Evolutionary conservation across 768 basidiomycete genomes (phyloP), one percentile per base, ranked within the genome.

Genomic region (Candolleomyces efflorescens): DNA sequence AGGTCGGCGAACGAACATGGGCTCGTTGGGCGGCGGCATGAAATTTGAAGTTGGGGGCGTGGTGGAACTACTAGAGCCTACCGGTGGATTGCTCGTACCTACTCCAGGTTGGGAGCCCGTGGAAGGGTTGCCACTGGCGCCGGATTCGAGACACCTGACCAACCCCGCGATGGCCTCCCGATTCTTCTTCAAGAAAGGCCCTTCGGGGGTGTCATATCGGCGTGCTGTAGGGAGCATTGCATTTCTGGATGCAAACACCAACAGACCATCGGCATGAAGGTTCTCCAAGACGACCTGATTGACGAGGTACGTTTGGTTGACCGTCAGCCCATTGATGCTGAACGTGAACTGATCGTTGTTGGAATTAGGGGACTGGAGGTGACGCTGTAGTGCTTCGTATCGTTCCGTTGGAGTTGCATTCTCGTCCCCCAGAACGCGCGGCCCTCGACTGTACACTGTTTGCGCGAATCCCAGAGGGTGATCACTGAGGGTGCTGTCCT

Each of bases 401-500:
- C 17, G 49, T 6, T 43, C 41, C 17, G 9, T 20, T 6, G 41
- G 17, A 17, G 10, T 43, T 43, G 41, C 18, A 13, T 51, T 13
- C 36, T 7, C n/a, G 5, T 13, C 36, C 24, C 13, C 15, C 48
- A 15, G 50, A 37, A 12, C 32, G 11, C 32, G 7, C 1, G 17
- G 18, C 10, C 41, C 41, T 26, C 45, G 17, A 59, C 3, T 11
- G 26, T 50, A 36, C 17, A 24, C 15, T 7, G 49, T 57, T 49
- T 6, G 26, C 2, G 67, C 61, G 12, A 56, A 52, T 5, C 32
- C 26, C 15, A 73, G 65, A 1, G 62, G 54, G 37, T 71, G 63
- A 36, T 68, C 64, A 11, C 61, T 60, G 0, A 73, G 64, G 18
- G 58, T 56, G 37, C 70, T 71, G 39, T 64, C 53, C 1, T 68